Conservation (phyloP, 2,329 filamentous ascomycete species). For the Diaporthe longicolla region DNA sequence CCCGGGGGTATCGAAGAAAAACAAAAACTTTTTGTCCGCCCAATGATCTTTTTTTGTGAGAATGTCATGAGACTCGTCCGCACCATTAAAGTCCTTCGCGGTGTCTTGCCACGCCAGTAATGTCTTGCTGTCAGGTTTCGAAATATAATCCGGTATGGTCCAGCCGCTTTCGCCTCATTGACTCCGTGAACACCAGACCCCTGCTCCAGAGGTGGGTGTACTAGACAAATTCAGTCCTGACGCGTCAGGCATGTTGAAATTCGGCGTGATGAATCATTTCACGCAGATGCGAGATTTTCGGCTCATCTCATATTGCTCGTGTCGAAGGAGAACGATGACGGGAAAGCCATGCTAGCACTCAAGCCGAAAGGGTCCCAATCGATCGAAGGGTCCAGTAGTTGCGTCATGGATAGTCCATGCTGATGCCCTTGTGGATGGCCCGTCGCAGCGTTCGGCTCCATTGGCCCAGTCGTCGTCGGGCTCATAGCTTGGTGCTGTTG, state of each 20-base stretch:
- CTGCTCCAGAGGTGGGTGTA: slow-evolving; percentile 2
- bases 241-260: slow-evolving; percentile 16
- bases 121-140: slow-evolving; percentile 17
- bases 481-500: slow-evolving; percentile 44
- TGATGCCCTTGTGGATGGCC: slow-evolving; percentile 57
- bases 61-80: slow-evolving; percentile 8
- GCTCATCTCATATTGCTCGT: slow-evolving; percentile 66
- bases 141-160: not conserved
- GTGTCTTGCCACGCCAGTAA: not conserved
- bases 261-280: not conserved
- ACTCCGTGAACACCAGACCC: slow-evolving; percentile 1
- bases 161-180: not conserved
- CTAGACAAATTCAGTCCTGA: slow-evolving; percentile 1
- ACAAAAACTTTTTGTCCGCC: slow-evolving; percentile 36
- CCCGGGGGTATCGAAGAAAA: slow-evolving; percentile 41
- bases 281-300: not conserved
- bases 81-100: not conserved
- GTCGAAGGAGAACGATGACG: slow-evolving; percentile 84
- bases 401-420: slow-evolving; percentile 75
- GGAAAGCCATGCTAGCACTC: slow-evolving; percentile 95
- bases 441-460: slow-evolving; percentile 35
- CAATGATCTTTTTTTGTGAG: slow-evolving; percentile 15
- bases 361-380: slow-evolving; percentile 95
- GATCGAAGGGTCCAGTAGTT: slow-evolving; percentile 81
- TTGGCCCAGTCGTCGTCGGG: slow-evolving; percentile 45